phyloP scores from a whole-genome alignment of 192 early-diverging fungal species.

The Chytriomyces confervae region DNA sequence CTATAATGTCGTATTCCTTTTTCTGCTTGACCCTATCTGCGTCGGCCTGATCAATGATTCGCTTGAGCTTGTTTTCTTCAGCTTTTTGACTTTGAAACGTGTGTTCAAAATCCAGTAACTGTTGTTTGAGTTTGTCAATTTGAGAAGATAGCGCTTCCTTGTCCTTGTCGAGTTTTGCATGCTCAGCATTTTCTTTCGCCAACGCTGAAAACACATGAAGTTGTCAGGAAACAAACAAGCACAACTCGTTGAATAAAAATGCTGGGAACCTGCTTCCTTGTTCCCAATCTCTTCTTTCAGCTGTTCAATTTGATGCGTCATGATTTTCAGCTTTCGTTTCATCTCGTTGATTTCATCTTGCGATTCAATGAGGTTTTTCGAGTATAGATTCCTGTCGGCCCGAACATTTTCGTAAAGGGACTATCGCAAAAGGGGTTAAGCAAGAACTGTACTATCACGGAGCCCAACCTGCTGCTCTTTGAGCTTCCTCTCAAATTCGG shows the following conservation, averaged over 20 bases:
- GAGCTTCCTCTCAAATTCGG: conserved; percentile 62
- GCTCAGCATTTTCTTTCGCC: conserved; percentile 65
- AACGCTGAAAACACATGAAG: conserved; percentile 42
- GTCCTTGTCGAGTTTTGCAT: conserved; percentile 66
- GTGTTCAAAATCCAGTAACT: conserved; percentile 56
- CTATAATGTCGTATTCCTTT: conserved; percentile 62
- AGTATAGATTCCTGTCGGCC: conserved; percentile 65
- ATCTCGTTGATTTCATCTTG: conserved; percentile 70
- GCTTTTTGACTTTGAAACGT: conserved; percentile 62
- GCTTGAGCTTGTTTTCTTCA: conserved; percentile 65
- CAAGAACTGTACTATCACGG: neutral
- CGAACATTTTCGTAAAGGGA: conserved; percentile 64
- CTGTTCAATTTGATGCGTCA: conserved; percentile 69
- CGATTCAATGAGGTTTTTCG: conserved; percentile 64
- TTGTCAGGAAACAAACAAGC: neutral
- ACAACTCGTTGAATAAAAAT: conserved; percentile 25
- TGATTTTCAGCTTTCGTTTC: conserved; percentile 67
- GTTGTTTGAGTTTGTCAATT: conserved; percentile 62
- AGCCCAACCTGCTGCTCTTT: conserved; percentile 61
- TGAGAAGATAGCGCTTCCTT: conserved; percentile 59
- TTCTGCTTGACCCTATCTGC: conserved; percentile 59
- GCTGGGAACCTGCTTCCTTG: conserved; percentile 56
- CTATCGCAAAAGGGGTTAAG: conserved; percentile 29
- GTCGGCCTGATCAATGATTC: conserved; percentile 61
- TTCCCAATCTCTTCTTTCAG: conserved; percentile 66